These are phyloP conservation scores for Phytopythium ostracodes DNA, from an alignment of 352 stramenopile genomes.

Conservation along the genomic window DNA sequence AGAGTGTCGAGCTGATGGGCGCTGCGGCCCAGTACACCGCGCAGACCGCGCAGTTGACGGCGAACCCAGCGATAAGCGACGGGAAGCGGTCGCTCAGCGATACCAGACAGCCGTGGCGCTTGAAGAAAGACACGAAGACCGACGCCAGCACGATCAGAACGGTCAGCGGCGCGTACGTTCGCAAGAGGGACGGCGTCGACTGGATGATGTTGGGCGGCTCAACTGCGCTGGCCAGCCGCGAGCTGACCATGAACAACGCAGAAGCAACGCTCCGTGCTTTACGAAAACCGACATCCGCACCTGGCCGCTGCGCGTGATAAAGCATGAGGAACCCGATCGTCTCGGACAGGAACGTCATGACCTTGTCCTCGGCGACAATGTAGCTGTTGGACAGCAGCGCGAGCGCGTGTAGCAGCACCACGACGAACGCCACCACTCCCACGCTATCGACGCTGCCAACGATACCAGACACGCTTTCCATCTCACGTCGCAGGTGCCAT, in stretches of 20 bases:
- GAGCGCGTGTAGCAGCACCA: slow-evolving; percentile 59
- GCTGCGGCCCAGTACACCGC: slow-evolving; percentile 46
- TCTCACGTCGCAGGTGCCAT: neutral
- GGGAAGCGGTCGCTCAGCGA: neutral
- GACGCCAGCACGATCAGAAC: slow-evolving; percentile 16
- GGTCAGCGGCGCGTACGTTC: slow-evolving; percentile 35
- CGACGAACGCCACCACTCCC: slow-evolving; percentile 23
- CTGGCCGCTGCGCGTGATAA: slow-evolving; percentile 15
- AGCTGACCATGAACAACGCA: slow-evolving; percentile 36
- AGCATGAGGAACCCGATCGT: slow-evolving; percentile 51
- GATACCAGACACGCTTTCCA: neutral
- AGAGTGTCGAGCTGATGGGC: slow-evolving; percentile 27
- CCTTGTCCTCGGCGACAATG: slow-evolving; percentile 68
- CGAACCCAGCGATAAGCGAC: neutral
- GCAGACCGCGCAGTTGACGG: slow-evolving; percentile 26
- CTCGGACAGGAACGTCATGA: slow-evolving; percentile 66
- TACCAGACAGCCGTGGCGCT: neutral
- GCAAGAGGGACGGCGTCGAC: slow-evolving; percentile 22
- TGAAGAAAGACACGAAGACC: neutral
- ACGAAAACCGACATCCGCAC: neutral
- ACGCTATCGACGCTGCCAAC: neutral
- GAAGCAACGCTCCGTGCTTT: slow-evolving; percentile 16
- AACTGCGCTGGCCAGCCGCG: slow-evolving; percentile 37
- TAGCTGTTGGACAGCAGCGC: slow-evolving; percentile 84
- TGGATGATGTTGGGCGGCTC: slow-evolving; percentile 75